Conservation (phyloP, 805 yeast species). For the Saturnispora halmiae region DNA sequence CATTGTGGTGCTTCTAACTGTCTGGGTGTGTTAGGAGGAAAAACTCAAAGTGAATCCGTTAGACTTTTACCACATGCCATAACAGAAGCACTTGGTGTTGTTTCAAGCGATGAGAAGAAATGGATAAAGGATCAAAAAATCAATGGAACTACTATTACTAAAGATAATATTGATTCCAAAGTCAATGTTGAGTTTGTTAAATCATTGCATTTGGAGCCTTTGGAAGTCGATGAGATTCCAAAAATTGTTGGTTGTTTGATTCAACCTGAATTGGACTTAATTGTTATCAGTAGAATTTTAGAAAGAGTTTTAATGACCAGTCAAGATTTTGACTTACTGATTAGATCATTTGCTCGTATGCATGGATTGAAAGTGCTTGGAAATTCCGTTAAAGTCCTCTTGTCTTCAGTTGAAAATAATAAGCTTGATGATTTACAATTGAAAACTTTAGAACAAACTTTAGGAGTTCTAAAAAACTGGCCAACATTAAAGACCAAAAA, state of each 20-base stretch:
- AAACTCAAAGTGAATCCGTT: conserved; percentile 91
- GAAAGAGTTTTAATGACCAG: conserved; percentile 51
- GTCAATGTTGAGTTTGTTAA: conserved; percentile 59
- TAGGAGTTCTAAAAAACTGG: conserved; percentile 53
- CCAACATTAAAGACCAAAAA: conserved; percentile 63
- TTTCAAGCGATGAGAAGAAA: conserved; percentile 54
- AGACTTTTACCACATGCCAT: conserved; percentile 72
- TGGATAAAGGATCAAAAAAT: conserved; percentile 58
- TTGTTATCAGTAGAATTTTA: conserved; percentile 57
- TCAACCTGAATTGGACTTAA: conserved; percentile 57
- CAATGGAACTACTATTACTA: conserved; percentile 37
- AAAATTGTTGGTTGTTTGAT: conserved; percentile 73
- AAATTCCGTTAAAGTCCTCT: conserved; percentile 39
- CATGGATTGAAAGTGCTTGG: conserved; percentile 84
- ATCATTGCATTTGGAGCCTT: conserved; percentile 47
- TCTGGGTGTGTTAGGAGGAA: conserved; percentile 90
- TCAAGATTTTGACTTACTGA: conserved; percentile 31
- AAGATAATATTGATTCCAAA: conserved; percentile 44
- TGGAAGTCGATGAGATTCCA: conserved; percentile 50
- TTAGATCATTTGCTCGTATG: conserved; percentile 54
- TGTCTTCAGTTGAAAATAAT: conserved; percentile 10
- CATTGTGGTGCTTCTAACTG: conserved; percentile 91
- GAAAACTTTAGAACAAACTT: conserved; percentile 37
- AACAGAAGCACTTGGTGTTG: conserved; percentile 79
- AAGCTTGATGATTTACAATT: conserved; percentile 26